phyloP scores from a whole-genome alignment of 2,329 filamentous ascomycete species.

The Sporothrix humicola region DNA sequence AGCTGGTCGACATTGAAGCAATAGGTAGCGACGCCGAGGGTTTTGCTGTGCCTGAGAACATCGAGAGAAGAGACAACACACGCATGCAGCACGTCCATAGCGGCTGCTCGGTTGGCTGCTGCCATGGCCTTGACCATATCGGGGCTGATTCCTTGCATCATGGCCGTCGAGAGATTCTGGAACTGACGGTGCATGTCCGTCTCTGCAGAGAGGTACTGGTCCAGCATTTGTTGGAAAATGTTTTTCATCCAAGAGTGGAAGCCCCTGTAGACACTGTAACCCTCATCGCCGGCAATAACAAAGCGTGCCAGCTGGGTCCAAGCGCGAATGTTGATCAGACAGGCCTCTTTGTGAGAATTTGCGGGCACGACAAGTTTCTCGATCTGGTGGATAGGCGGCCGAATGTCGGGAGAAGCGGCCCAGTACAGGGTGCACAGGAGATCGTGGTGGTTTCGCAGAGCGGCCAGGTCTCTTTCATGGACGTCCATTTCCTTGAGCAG shows the following conservation, averaged over 20 bases:
- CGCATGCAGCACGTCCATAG: constrained; percentile 59
- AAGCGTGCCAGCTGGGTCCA: constrained; percentile 69
- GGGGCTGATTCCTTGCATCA: constrained; percentile 50
- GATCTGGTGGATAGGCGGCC: constrained; percentile 60
- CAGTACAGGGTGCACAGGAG: constrained; percentile 70
- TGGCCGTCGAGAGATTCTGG: constrained; percentile 54
- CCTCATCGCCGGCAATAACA: constrained; percentile 55
- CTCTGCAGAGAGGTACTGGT: constrained; percentile 63
- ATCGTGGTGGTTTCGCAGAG: constrained; percentile 71
- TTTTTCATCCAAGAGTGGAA: constrained; percentile 63
- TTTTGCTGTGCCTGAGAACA: constrained; percentile 54
- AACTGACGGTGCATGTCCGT: constrained; percentile 63
- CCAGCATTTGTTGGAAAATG: constrained; percentile 62
- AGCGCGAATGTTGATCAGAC: constrained; percentile 65
- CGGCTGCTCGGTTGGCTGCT: constrained; percentile 57
- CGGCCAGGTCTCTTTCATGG: constrained; percentile 65
- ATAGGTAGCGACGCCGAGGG: constrained; percentile 55
- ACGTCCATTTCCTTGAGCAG: constrained; percentile 67
- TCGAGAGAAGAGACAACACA: constrained; percentile 58
- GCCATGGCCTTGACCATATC: constrained; percentile 58
- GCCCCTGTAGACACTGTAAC: constrained; percentile 51
- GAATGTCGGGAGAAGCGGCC: constrained; percentile 61
- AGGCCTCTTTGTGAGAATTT: constrained; percentile 70
- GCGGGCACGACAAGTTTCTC: constrained; percentile 64
- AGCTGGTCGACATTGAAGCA: constrained; percentile 58